Evolutionary conservation across 139 green algal genomes (phyloP).

Genomic region (Nannochloris sp.): DNA sequence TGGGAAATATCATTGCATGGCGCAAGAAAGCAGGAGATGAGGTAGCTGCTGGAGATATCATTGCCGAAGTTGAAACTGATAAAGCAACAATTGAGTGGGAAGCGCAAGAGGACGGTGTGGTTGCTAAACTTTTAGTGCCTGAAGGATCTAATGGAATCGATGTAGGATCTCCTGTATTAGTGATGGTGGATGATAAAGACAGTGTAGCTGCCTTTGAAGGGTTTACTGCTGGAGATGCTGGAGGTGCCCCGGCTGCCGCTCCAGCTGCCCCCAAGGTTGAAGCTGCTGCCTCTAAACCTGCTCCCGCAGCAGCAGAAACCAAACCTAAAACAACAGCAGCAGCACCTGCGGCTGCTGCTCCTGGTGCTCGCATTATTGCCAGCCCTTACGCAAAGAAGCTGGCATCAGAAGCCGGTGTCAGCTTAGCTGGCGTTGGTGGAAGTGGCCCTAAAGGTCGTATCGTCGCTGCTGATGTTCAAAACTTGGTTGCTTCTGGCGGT

Average conservation of each 20-base stretch:
- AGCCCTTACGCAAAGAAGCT: constrained; percentile 73
- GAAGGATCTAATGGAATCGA: constrained; percentile 61
- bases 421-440: constrained; percentile 42
- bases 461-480: constrained; percentile 65
- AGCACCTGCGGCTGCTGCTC: background rate
- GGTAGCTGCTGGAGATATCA: constrained; percentile 55
- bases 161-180: constrained; percentile 43
- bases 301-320: background rate
- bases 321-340: constrained; percentile 7
- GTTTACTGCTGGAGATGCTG: constrained; percentile 54
- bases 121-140: constrained; percentile 74
- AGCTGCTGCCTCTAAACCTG: constrained; percentile 33
- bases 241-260: background rate
- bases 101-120: constrained; percentile 82
- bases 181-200: constrained; percentile 70
- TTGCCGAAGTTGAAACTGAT: constrained; percentile 92
- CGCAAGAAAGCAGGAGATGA: constrained; percentile 64
- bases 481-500: constrained; percentile 44
- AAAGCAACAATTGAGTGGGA: constrained; percentile 73
- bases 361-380: constrained; percentile 51
- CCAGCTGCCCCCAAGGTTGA: background rate
- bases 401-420: constrained; percentile 59
- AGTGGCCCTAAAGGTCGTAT: constrained; percentile 72
- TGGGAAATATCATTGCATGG: constrained; percentile 86
- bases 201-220: constrained; percentile 53